Evolutionary conservation across 106 monocot species (phyloP).

Genomic region (Dioscorea zingiberensis): DNA sequence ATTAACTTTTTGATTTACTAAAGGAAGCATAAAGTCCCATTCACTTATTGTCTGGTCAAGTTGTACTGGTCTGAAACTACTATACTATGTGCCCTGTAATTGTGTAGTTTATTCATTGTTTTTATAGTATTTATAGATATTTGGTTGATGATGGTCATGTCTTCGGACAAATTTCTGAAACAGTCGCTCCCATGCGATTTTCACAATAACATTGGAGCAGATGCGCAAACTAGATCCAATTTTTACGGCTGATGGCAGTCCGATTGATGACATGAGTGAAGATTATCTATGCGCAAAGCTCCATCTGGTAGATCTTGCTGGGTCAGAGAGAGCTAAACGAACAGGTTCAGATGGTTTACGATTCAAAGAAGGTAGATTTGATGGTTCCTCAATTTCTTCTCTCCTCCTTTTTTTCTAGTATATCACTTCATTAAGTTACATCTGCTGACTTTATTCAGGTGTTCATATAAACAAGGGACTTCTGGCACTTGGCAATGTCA

Average conservation of each 20-base stretch:
- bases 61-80: not conserved
- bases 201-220: conserved; percentile 98
- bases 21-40: too few species aligned
- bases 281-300: conserved; percentile 95
- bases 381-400: too few species aligned
- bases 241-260: conserved; percentile 40
- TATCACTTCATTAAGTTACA: not conserved
- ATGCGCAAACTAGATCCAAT: conserved; percentile 72
- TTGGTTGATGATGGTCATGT: conserved; percentile 5
- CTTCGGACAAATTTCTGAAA: conserved; percentile 6
- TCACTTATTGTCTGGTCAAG: not conserved
- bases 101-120: conserved; percentile 3
- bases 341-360: conserved; percentile 95
- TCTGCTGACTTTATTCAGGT: conserved; percentile 41
- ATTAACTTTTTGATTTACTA: too few species aligned
- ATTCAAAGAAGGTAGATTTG: conserved; percentile 89
- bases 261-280: conserved; percentile 67
- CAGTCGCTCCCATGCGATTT: conserved; percentile 99
- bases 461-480: conserved; percentile 98
- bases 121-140: conserved; percentile 10
- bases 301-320: conserved; percentile 98
- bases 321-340: conserved; percentile 94
- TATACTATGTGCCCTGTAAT: not conserved
- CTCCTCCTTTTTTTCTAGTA: too few species aligned
- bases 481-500: conserved; percentile 96